Evolutionary conservation across 1,284 basidiomycete genomes (phyloP), one percentile per base, ranked within the genome.

Genomic region (Wolfiporia cocos): DNA sequence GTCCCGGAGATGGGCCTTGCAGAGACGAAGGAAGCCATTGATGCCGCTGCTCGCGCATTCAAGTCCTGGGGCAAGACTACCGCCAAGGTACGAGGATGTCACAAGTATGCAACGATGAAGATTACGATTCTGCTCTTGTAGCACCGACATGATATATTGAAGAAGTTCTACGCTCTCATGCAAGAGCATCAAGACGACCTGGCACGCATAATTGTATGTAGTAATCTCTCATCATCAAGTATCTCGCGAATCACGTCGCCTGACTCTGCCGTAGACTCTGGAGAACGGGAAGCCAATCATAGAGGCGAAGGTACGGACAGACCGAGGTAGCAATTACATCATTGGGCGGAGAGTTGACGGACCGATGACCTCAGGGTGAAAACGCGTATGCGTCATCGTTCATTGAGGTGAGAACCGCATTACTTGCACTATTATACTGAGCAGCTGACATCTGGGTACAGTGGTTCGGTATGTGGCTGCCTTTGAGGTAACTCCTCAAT

Each of bases 281-380:
- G 93, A 97, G 67, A 97, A 97, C 54, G 93, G 93, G 29, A 97
- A 97, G 69, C 74, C 90, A 3, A 68, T 94, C 39, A 66, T 70
- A 0, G 92, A 96, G 53, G 88, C 79, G 18, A 86, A 86, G 71
- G 86, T 83, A 48, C 10, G 36, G 39, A 18, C n/a, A n/a, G n/a
- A n/a, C n/a, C n/a, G n/a, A n/a, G n/a, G n/a, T n/a, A n/a, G n/a
- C n/a, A n/a, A n/a, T n/a, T 29, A 4, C 23, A 3, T 6, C 22
- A 19, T 2, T 10, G 11, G 18, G 30, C 20, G 26, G 11, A 32
- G 9, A 10, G 7, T 33, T 32, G 6, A 29, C 11, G 2, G 2
- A 34, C 14, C 14, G 9, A 28, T 14, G 26, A 7, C n/a, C 34
- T 12, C 44, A 88, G 84, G 79, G 82, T 40, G 92, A 95, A 67